These are phyloP conservation scores for Oleoguttula mirabilis DNA, from an alignment of 495 filamentous ascomycete species.

Conservation along the genomic window DNA sequence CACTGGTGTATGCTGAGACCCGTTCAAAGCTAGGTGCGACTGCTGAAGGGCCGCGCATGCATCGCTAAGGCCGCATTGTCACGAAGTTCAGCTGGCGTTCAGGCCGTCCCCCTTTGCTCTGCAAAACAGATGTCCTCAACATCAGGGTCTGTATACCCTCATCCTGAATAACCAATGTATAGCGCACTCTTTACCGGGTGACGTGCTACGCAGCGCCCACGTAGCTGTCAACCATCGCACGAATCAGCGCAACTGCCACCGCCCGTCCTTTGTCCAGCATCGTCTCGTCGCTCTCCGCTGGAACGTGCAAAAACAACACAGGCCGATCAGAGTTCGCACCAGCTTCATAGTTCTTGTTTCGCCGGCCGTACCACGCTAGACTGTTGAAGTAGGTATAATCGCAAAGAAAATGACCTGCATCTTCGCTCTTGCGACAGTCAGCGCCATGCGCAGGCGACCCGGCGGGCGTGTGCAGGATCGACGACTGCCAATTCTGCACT, in stretches of 20 bases:
- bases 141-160: too few relatives aligned
- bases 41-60: not conserved
- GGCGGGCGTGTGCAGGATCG: constrained; percentile 21
- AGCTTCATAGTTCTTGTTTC: constrained; percentile 33
- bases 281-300: constrained; percentile 43
- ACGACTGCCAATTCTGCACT: constrained; percentile 40
- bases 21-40: not conserved
- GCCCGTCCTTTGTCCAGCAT: constrained; percentile 48
- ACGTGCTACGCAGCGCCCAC: not conserved
- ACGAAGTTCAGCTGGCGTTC: too few relatives aligned
- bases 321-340: constrained; percentile 31
- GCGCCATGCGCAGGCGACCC: constrained; percentile 7
- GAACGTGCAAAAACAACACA: constrained; percentile 72
- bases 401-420: constrained; percentile 72
- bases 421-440: constrained; percentile 54
- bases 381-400: constrained; percentile 80
- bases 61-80: not conserved
- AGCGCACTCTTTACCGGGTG: too few relatives aligned
- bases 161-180: too few relatives aligned
- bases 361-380: constrained; percentile 40
- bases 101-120: too few relatives aligned
- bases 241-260: constrained; percentile 56
- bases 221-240: constrained; percentile 44
- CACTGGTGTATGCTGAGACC: constrained; percentile 16
- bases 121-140: too few relatives aligned